Percentiles rank a stretch among this genome's conserved stretches.
phyloP scores from a whole-genome alignment of 805 yeast genomes.

The Candida argentea region DNA sequence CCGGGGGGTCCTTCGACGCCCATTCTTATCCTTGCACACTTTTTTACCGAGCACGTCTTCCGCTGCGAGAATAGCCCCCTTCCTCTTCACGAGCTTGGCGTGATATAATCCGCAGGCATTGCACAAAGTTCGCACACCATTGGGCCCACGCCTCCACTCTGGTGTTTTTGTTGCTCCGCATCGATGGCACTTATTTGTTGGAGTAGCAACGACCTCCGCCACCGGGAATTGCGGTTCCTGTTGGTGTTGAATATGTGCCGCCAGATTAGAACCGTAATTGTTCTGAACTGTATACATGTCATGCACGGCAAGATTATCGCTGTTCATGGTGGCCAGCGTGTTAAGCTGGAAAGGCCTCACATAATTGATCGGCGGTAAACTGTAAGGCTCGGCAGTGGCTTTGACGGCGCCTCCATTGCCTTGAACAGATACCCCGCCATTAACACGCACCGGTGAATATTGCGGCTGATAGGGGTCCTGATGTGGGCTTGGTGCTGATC shows the following conservation, averaged over 20 bases:
- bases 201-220: constrained; percentile 25
- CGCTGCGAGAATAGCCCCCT: constrained; percentile 20
- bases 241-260: too few relatives aligned
- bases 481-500: constrained; percentile 6
- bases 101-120: constrained; percentile 36
- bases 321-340: constrained; percentile 7
- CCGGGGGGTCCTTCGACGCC: constrained; percentile 30
- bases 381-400: too few relatives aligned
- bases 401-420: too few relatives aligned
- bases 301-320: constrained; percentile 3
- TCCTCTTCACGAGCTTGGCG: constrained; percentile 26
- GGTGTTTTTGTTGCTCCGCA: constrained; percentile 39
- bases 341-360: too few relatives aligned
- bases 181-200: constrained; percentile 30
- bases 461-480: constrained; percentile 6
- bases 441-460: constrained; percentile 3
- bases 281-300: too few relatives aligned
- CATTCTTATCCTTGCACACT: constrained; percentile 35
- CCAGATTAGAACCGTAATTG: constrained; percentile 3
- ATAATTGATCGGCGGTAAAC: too few relatives aligned
- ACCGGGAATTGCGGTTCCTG: constrained; percentile 10
- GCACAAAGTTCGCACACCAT: constrained; percentile 34
- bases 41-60: constrained; percentile 30
- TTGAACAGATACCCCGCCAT: too few relatives aligned
- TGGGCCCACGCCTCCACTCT: constrained; percentile 36